A percentile compares a stretch with the other conserved stretches of the same genome.
phyloP scores from a whole-genome alignment of 148 eudicot genomes.

The Silene latifolia region DNA sequence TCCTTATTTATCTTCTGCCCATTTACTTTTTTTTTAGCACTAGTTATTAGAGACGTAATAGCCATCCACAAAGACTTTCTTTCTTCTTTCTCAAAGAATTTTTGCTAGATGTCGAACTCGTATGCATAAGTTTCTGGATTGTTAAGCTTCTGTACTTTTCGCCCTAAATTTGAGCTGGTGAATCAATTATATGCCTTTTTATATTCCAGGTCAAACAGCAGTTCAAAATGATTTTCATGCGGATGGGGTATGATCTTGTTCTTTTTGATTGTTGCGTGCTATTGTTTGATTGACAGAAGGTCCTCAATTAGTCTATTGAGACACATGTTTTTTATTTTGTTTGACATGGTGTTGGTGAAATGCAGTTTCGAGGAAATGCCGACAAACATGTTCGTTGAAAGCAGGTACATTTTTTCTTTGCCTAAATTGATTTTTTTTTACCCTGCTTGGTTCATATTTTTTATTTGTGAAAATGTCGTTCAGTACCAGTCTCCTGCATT shows the following conservation, averaged over 20 bases:
- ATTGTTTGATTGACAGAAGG: not conserved
- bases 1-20: too few relatives aligned
- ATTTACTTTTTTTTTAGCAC: too few relatives aligned
- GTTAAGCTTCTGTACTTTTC: not conserved
- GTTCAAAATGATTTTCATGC: slow-evolving; percentile 79
- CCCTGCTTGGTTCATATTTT: not conserved
- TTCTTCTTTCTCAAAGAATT: not conserved
- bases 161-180: not conserved
- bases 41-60: not conserved
- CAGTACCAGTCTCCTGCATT: too few relatives aligned
- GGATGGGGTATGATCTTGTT: slow-evolving; percentile 65
- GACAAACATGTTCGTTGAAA: slow-evolving; percentile 81
- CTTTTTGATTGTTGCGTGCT: slow-evolving; percentile 11
- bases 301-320: not conserved
- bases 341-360: slow-evolving; percentile 14
- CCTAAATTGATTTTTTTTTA: not conserved
- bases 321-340: not conserved
- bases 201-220: slow-evolving; percentile 65
- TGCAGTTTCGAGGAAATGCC: slow-evolving; percentile 99
- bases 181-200: not conserved
- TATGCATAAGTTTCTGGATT: not conserved
- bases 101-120: not conserved
- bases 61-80: not conserved
- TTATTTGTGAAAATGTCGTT: not conserved
- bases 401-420: slow-evolving; percentile 54